A percentile compares a stretch with the other conserved stretches of the same genome.
phyloP scores from a whole-genome alignment of 2,329 filamentous ascomycete genomes.

The Rachicladosporium sp. region DNA sequence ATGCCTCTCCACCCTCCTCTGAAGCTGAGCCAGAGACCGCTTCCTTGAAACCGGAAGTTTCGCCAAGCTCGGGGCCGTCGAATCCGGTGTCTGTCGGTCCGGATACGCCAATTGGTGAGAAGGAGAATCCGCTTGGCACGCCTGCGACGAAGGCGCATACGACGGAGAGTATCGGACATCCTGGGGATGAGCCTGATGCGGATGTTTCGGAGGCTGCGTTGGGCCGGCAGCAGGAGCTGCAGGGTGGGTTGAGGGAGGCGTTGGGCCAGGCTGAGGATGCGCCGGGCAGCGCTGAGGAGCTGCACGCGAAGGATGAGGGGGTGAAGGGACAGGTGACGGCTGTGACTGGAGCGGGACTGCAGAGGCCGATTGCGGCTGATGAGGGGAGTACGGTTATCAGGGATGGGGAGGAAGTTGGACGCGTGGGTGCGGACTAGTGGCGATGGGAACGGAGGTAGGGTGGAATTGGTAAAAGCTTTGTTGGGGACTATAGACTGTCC shows the following conservation, averaged over 20 bases:
- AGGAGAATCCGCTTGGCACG: neutral
- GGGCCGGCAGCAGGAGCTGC: constrained; percentile 8
- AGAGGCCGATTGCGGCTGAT: too few relatives aligned
- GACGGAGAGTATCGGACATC: too few relatives aligned
- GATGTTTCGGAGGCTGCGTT: constrained; percentile 6
- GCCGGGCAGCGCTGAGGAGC: constrained; percentile 10
- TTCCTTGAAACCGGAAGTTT: constrained; percentile 7
- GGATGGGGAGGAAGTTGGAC: constrained; percentile 13
- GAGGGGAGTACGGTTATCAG: constrained; percentile 23
- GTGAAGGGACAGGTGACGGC: too few relatives aligned
- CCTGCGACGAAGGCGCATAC: constrained; percentile 2
- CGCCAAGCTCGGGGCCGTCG: neutral
- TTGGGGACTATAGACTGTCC: too few relatives aligned
- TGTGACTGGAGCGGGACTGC: too few relatives aligned
- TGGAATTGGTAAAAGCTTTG: too few relatives aligned
- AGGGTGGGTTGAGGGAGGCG: constrained; percentile 7
- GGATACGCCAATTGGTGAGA: neutral
- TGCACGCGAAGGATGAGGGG: constrained; percentile 9
- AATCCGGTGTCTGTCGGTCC: neutral
- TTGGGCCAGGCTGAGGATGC: constrained; percentile 1
- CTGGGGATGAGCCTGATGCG: constrained; percentile 10
- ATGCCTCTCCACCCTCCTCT: too few relatives aligned
- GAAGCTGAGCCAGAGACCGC: neutral
- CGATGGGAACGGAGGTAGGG: too few relatives aligned
- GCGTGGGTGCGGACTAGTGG: neutral